These are phyloP conservation scores for Fusarium temperatum DNA, from an alignment of 2,329 filamentous ascomycete genomes.

Conservation along the genomic window DNA sequence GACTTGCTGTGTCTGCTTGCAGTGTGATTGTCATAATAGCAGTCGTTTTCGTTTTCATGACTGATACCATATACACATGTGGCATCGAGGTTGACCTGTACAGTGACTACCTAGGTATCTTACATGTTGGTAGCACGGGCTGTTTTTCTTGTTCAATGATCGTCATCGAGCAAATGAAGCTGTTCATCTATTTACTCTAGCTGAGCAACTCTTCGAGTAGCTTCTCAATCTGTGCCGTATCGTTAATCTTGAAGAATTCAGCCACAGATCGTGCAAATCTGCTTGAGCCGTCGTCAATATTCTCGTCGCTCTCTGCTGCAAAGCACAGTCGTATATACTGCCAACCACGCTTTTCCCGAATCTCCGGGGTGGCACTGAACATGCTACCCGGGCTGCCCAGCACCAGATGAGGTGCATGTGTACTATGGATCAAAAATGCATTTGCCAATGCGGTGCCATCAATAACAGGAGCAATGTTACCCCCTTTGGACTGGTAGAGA, in stretches of 20 bases:
- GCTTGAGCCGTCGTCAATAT: constrained; percentile 68
- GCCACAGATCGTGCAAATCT: constrained; percentile 74
- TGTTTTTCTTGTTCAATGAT: background rate
- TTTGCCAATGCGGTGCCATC: constrained; percentile 64
- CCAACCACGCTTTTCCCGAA: constrained; percentile 69
- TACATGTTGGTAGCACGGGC: background rate
- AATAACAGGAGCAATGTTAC: constrained; percentile 52
- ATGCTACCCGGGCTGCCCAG: constrained; percentile 76
- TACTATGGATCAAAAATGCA: constrained; percentile 77
- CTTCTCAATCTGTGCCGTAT: constrained; percentile 71
- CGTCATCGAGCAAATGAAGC: background rate
- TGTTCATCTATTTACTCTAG: background rate
- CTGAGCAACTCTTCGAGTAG: constrained; percentile 54
- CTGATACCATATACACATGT: background rate
- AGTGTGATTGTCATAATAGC: background rate
- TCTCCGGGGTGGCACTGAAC: constrained; percentile 74
- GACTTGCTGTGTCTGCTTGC: background rate
- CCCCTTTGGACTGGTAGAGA: constrained; percentile 58
- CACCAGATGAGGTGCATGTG: constrained; percentile 73
- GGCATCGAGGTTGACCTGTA: background rate
- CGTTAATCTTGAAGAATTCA: constrained; percentile 81
- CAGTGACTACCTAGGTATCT: background rate
- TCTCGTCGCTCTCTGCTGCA: constrained; percentile 79
- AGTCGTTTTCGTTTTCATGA: background rate
- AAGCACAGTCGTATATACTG: constrained; percentile 84